Evolutionary conservation across 306 rosid genomes (phyloP).

Genomic region (Macrotyloma uniflorum): DNA sequence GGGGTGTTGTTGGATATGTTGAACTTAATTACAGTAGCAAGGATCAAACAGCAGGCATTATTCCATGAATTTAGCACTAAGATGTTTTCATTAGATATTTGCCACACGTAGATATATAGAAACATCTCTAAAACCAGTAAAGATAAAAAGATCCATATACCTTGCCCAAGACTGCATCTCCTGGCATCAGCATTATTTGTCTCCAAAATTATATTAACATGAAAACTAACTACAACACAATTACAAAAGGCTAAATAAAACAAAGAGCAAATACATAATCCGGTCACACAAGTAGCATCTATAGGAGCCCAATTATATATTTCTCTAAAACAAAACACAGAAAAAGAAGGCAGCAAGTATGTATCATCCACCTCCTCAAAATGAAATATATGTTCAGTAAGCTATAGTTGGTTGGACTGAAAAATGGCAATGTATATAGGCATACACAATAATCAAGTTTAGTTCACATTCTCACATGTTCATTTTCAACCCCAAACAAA

Average conservation of each 20-base stretch:
- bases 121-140: neutral
- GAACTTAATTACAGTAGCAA: slow-evolving; percentile 3
- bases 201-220: slow-evolving; percentile 12
- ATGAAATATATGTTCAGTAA: neutral
- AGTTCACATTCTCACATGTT: neutral
- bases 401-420: neutral
- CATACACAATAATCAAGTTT: neutral
- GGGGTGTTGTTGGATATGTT: neutral
- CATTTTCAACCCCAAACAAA: neutral
- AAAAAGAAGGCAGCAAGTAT: neutral
- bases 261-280: neutral
- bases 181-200: slow-evolving; percentile 2
- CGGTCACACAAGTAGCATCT: neutral
- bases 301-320: neutral
- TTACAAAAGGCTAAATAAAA: neutral
- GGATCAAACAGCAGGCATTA: neutral
- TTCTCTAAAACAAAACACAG: neutral
- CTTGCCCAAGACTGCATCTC: neutral
- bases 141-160: neutral
- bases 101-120: neutral
- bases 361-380: slow-evolving; percentile 19
- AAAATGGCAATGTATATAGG: neutral
- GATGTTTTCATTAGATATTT: neutral
- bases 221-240: neutral
- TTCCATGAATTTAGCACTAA: neutral